Evolutionary conservation across 371 early-diverging fungal genomes (phyloP), one percentile per base, ranked within the genome.

Genomic region (Zychaea mexicana): DNA sequence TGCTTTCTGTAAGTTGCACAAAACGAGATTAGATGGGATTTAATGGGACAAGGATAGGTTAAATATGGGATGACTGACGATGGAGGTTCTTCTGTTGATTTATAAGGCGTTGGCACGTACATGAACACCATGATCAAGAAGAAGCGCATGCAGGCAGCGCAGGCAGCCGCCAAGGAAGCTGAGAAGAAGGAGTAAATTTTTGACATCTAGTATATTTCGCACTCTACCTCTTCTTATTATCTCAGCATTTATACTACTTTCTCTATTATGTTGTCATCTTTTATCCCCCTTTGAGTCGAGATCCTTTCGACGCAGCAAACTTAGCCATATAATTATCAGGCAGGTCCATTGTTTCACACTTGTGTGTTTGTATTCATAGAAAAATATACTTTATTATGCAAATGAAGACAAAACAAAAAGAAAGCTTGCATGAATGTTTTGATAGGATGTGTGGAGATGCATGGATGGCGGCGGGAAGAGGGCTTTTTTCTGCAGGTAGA

Each of bases 61-160:
- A n/a, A n/a, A n/a, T n/a, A n/a, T n/a, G n/a, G n/a, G 32, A 19
- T 15, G 17, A 3, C 28, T 13, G 28, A 21, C 30, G 21, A 38
- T 21, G 52, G 30, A 52, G 46, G 46, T 31, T 56, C 6, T 64
- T 31, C n/a, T n/a, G n/a, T n/a, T n/a, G n/a, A 32, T 53, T 42
- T 24, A 52, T 9, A 60, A 82, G 83, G 81, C 46, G 92, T 93
- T 67, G 92, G 93, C 64, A 89, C 90, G n/a, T 92, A 91, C 64
- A 85, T 90, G 70, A 93, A 93, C 76, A 89, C 89, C 53, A 76
- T 82, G 75, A 83, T 90, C 69, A 94, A 93, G 85, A 82, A 76
- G 62, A 77, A 70, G 59, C 83, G 82, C 62, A 70, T 84, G 36
- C 74, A 79, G 26, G 77, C 79, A 60, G 68, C 77, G 52, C 71